These are phyloP conservation scores for Malassezia japonica DNA, from an alignment of 1,284 basidiomycete genomes.

Conservation along the genomic window DNA sequence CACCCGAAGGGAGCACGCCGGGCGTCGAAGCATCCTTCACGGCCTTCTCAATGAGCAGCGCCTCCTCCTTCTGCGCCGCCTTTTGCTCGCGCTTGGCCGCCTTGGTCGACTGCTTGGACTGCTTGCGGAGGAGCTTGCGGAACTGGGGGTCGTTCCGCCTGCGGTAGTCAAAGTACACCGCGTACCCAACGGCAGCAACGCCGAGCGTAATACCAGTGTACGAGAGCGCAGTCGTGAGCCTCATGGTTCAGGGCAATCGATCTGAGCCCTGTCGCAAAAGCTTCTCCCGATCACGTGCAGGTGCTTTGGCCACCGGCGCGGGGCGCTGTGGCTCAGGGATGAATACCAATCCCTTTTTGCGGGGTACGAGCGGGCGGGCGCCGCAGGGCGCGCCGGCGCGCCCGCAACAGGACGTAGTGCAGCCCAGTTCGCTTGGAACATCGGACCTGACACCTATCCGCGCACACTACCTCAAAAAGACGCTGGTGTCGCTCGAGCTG, in stretches of 20 bases:
- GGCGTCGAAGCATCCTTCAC: constrained; percentile 27
- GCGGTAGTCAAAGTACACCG: constrained; percentile 81
- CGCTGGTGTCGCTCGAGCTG: constrained; percentile 72
- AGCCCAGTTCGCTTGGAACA: too few relatives aligned
- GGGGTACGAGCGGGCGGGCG: too few relatives aligned
- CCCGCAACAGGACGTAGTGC: too few relatives aligned
- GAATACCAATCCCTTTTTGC: constrained; percentile 10
- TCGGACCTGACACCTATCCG: constrained; percentile 65
- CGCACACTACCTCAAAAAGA: constrained; percentile 90
- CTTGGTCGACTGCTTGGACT: constrained; percentile 55
- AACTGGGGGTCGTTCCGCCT: constrained; percentile 78
- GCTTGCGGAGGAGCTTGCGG: constrained; percentile 78
- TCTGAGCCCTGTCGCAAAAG: background rate
- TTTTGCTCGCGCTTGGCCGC: constrained; percentile 52
- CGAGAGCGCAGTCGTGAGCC: constrained; percentile 10
- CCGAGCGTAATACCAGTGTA: constrained; percentile 18
- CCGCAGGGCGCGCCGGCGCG: too few relatives aligned
- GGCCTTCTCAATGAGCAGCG: constrained; percentile 26
- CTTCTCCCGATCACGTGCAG: constrained; percentile 15
- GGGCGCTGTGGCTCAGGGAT: background rate
- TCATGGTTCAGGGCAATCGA: constrained; percentile 4
- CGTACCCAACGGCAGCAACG: constrained; percentile 38
- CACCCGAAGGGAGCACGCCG: constrained; percentile 53
- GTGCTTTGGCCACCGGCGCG: constrained; percentile 9
- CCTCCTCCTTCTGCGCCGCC: constrained; percentile 25